Evolutionary conservation across 192 early-diverging fungal species (phyloP).

Genomic region (Haplosporangium gracile): DNA sequence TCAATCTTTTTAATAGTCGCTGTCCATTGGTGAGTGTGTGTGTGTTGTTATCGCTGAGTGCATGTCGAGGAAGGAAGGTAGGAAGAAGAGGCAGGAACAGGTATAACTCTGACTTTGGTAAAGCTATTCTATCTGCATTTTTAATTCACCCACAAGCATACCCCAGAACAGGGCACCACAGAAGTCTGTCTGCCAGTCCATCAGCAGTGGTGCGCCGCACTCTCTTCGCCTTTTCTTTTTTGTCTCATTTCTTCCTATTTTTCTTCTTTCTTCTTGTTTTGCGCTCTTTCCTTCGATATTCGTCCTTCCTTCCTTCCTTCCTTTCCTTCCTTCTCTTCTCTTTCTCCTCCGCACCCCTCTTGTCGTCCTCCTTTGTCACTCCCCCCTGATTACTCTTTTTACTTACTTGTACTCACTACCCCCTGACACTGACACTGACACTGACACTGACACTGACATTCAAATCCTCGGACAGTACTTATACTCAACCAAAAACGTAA

Average conservation of each 20-base stretch:
- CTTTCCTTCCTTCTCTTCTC: not conserved
- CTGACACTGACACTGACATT: slow-evolving; percentile 1
- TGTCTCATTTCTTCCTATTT: not conserved
- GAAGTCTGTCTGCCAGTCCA: not conserved
- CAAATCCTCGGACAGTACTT: not conserved
- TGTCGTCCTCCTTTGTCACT: slow-evolving; percentile 7
- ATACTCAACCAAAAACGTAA: not conserved
- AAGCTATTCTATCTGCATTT: no score
- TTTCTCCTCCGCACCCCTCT: not conserved
- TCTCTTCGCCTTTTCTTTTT: not conserved
- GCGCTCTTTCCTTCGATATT: not conserved
- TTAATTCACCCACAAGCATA: no score
- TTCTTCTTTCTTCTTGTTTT: not conserved
- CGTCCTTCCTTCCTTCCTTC: not conserved
- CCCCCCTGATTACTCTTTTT: not conserved
- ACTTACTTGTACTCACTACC: not conserved
- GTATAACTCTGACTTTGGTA: no score
- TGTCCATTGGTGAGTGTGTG: no score
- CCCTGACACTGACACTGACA: slow-evolving; percentile 1
- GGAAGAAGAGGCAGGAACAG: no score
- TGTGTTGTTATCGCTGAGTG: no score
- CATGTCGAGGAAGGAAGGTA: no score
- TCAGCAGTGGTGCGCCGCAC: not conserved
- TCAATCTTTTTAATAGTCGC: no score
- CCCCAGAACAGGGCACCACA: not conserved